These are phyloP conservation scores for Mrakiaceae sp. DNA, from an alignment of 1,284 basidiomycete species.

Conservation along the genomic window DNA sequence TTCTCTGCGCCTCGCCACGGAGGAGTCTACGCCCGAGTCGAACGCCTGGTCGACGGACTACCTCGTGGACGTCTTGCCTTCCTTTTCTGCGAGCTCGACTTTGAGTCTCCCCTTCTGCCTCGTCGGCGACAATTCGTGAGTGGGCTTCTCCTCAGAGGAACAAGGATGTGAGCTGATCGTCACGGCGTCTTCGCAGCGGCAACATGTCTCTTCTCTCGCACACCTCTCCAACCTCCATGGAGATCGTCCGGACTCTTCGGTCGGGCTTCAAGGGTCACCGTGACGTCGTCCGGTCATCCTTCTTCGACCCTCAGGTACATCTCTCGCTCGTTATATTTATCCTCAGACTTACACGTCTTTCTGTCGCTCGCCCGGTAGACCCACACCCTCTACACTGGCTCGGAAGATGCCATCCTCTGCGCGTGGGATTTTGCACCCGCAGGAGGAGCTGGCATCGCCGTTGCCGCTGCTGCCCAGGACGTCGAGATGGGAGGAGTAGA, in stretches of 20 bases:
- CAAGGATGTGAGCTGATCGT: neutral
- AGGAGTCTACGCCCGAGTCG: neutral
- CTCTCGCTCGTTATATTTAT: neutral
- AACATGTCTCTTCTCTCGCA: slow-evolving; percentile 7
- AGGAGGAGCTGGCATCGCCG: too few species aligned
- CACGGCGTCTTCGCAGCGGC: neutral
- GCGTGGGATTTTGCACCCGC: slow-evolving; percentile 24
- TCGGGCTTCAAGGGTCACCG: slow-evolving; percentile 26
- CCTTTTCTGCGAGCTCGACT: slow-evolving; percentile 17
- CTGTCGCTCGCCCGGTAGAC: slow-evolving; percentile 19
- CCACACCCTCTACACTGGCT: slow-evolving; percentile 35
- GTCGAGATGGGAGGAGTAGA: too few species aligned
- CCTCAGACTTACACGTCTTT: neutral
- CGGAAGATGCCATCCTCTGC: slow-evolving; percentile 34
- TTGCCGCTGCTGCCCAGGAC: too few species aligned
- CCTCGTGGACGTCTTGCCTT: slow-evolving; percentile 31
- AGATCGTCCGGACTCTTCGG: neutral
- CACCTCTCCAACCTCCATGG: neutral
- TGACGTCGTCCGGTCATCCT: slow-evolving; percentile 33
- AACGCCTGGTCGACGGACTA: slow-evolving; percentile 26
- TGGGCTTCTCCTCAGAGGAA: neutral
- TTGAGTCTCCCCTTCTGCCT: neutral
- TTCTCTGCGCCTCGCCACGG: slow-evolving; percentile 5
- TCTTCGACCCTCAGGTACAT: slow-evolving; percentile 27
- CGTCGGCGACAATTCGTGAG: slow-evolving; percentile 14